Evolutionary conservation across 306 rosid species (phyloP), one percentile per base, ranked within the genome.

Genomic region (Citrullus mucosospermus): DNA sequence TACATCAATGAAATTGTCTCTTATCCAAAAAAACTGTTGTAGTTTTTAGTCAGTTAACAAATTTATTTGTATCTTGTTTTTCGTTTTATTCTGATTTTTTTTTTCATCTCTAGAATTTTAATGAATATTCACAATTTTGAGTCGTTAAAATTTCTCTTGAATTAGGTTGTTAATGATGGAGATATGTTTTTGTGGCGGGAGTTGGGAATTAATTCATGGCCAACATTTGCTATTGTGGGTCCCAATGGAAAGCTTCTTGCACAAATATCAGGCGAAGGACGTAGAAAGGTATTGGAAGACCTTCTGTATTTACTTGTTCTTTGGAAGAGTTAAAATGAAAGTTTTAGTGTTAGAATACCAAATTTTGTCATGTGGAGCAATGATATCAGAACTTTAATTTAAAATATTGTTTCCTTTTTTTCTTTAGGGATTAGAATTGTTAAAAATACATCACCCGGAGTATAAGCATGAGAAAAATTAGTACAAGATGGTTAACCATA

Each of bases 91-190:
- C 32, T n/a, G 51, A 38, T 39, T 18, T 18, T 39, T 66, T 59
- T 22, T 30, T 22, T 66, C 28, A 36, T 66, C 14, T 46, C n/a
- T 28, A 22, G 22, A 44, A 13, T 22, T 14, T 70, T 70, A 6
- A 46, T 30, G 48, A n/a, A 44, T 70, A 70, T 20, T 18, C 32
- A 44, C 22, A 12, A 46, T 69, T 44, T 20, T 12, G 20, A 70
- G 76, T 13, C 7, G 22, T 11, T 69, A 20, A 20, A 41, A 7
- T 66, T 41, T 66, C 50, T 48, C 48, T 17, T 57, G 22, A 74
- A 81, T 79, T 82, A 94, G 98, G 98, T 94, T 78, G 98, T 92
- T 82, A 94, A 94, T 83, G 98, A 94, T 79, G 96, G 96, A 76
- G 96, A 94, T 62, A 94, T 94, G 98, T 89, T 80, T 78, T 87